Evolutionary conservation across 805 yeast species (phyloP), one percentile per base, ranked within the genome.

Genomic region (Myxozyma lipomycoides): DNA sequence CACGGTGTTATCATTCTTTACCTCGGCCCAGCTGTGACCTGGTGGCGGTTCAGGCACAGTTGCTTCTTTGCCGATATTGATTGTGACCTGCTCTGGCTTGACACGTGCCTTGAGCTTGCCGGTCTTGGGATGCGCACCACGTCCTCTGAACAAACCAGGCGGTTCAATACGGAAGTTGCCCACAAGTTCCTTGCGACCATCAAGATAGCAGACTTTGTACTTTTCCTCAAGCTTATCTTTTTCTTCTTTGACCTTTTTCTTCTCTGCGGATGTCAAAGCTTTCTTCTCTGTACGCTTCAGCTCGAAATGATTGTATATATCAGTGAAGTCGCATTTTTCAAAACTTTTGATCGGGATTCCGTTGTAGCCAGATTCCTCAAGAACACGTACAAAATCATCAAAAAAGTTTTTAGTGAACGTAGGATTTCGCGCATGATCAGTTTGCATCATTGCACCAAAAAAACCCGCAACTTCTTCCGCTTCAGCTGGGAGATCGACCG

Each of bases 381-480:
- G 64, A 0, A 90, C 93, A 49, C 74, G 67, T 37, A 71, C 53
- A 64, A 90, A 90, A 67, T 91, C 98, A 9, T 73, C 65, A 62
- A 91, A 91, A 71, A 91, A 91, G 67, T 91, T 91, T 63, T 81
- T 79, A 58, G 83, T 95, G 67, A 91, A 91, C 0, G 79, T 81
- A 0, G 95, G 89, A 63, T 89, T 91, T 55, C 82, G 77, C 10
- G 89, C 93, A 68, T 91, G 96, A 58, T 91, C 96, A 1, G 89
- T 77, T 58, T 86, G 89, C 40, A 90, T 56, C 79, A 91, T 76
- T 4, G 96, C 96, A 7, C 84, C 98, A 67, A 77, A 91, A 64
- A 89, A 91, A 0, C 96, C 97, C 0, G 97, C 98, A 32, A 91
- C 96, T 67, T 91, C 98, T 69, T 91, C 98, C 1, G 96, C 97